Percentiles rank a stretch among this genome's conserved stretches.
These are phyloP conservation scores for Auricularia sp. DNA, from an alignment of 768 basidiomycete genomes.

Conservation along the genomic window DNA sequence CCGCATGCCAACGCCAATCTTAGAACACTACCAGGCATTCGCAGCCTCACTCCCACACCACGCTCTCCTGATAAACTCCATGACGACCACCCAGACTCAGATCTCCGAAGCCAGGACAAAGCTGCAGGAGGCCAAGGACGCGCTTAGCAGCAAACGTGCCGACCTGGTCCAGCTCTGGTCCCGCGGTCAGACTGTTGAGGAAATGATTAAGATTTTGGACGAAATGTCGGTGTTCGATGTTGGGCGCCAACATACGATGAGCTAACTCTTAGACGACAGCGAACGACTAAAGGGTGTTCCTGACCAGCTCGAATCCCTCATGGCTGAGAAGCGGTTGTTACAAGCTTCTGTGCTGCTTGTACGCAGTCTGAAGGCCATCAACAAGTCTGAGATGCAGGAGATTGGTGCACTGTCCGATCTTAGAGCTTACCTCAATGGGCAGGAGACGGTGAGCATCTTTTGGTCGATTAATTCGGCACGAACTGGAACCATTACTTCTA, in stretches of 20 bases:
- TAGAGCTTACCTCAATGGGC: conserved; percentile 68
- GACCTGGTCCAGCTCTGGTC: conserved; percentile 88
- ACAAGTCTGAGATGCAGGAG: conserved; percentile 86
- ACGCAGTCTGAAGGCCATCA: conserved; percentile 80
- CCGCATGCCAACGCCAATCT: conserved; percentile 7
- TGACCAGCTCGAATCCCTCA: conserved; percentile 84
- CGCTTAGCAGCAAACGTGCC: conserved; percentile 68
- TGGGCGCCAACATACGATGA: background rate
- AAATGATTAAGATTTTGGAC: conserved; percentile 91
- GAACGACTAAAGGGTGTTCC: conserved; percentile 87
- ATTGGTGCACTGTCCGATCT: conserved; percentile 92
- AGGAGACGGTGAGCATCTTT: conserved; percentile 66
- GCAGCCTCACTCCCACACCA: conserved; percentile 92
- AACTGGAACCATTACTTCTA: conserved; percentile 20
- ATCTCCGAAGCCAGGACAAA: conserved; percentile 58
- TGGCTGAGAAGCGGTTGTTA: conserved; percentile 88
- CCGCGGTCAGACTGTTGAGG: conserved; percentile 82
- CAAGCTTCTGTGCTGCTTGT: conserved; percentile 83
- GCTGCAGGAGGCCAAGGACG: conserved; percentile 71
- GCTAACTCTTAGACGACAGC: conserved; percentile 31
- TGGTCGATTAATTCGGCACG: background rate
- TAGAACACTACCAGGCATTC: conserved; percentile 89
- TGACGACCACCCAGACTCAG: conserved; percentile 65
- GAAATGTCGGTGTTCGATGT: conserved; percentile 60
- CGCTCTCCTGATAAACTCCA: conserved; percentile 60